Evolutionary conservation across 1,284 basidiomycete species (phyloP), one percentile per base, ranked within the genome.

Genomic region (Pascua sp.): DNA sequence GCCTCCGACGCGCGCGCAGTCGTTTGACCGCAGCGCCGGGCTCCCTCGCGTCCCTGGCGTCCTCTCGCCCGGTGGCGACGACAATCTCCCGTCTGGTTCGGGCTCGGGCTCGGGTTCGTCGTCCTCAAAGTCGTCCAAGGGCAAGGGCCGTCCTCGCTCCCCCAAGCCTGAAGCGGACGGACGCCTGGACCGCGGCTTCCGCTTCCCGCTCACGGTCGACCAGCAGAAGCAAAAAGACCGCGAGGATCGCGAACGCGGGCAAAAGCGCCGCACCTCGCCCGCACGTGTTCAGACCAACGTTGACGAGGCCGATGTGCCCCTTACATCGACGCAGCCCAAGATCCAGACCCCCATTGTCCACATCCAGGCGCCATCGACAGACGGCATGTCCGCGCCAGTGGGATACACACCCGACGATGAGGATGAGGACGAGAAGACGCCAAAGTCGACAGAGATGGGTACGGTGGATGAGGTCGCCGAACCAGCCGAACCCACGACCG

Each of bases 121-220:
- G 12, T 5, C 44, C 10, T 11, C 51, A 5, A 11, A 17, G 45
- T 17, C 40, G 17, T 32, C 24, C 24, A 32, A 32, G 3, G 24
- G 24, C 24, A 32, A 32, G 24, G 24, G 24, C 24, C 58, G 72
- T 40, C 63, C 72, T 8, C 72, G 64, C 51, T 74, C 71, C 57
- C 76, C 75, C 2, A 73, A 71, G 55, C 73, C 76, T 5, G 75
- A 77, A 52, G 67, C 72, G 10, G 71, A 72, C 47, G 76, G 76
- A 2, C 74, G 75, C 36, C 60, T 78, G 12, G 76, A 78, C 61
- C 64, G 73, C 4, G 56, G 58, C 4, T 78, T 78, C 72, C 75
- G 72, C 58, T 78, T 78, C 63, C 76, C 76, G 1, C 44, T 67
- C 11, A 17, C 15, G 4, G 55, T 40, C 11, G 41, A 18, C 9